A percentile compares a stretch with the other conserved stretches of the same genome.
Conservation (phyloP, 2,329 filamentous ascomycete species). For the Penicillium janthinellum region DNA sequence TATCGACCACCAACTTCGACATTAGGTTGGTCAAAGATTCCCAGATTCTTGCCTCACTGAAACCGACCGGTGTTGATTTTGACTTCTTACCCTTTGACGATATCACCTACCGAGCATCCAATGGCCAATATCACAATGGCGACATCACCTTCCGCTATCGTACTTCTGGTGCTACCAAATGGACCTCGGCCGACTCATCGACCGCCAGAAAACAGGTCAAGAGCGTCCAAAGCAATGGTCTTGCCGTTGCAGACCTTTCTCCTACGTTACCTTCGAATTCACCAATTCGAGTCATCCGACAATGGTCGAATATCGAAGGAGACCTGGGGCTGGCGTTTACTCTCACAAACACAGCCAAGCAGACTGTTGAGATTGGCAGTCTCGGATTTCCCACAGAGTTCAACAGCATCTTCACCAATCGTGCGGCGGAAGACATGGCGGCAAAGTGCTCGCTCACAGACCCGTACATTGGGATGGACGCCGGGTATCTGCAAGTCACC, state of each 20-base stretch:
- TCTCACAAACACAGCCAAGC: constrained; percentile 48
- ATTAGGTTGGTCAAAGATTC: constrained; percentile 48
- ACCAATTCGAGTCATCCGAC: constrained; percentile 52
- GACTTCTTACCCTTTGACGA: constrained; percentile 60
- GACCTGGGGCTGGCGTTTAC: constrained; percentile 58
- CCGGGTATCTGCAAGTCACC: constrained; percentile 58
- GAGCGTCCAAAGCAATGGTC: constrained; percentile 27
- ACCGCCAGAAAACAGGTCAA: constrained; percentile 42
- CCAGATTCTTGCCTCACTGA: constrained; percentile 54
- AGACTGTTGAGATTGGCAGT: constrained; percentile 56
- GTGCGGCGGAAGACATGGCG: constrained; percentile 52
- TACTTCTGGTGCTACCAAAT: constrained; percentile 38
- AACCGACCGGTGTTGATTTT: constrained; percentile 46
- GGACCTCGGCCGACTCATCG: constrained; percentile 54
- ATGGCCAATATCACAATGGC: constrained; percentile 61
- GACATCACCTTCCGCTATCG: constrained; percentile 61
- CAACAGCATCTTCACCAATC: constrained; percentile 63
- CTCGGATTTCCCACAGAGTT: constrained; percentile 63
- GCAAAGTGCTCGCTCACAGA: constrained; percentile 58
- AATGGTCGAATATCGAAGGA: constrained; percentile 53
- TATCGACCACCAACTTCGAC: constrained; percentile 48
- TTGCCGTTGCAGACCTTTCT: constrained; percentile 47
- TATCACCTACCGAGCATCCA: constrained; percentile 49
- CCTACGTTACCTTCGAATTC: constrained; percentile 44
- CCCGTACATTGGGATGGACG: constrained; percentile 62